Base-by-base conservation (phyloP, 148 eudicot genomes). In the Drosera capensis region DNA sequence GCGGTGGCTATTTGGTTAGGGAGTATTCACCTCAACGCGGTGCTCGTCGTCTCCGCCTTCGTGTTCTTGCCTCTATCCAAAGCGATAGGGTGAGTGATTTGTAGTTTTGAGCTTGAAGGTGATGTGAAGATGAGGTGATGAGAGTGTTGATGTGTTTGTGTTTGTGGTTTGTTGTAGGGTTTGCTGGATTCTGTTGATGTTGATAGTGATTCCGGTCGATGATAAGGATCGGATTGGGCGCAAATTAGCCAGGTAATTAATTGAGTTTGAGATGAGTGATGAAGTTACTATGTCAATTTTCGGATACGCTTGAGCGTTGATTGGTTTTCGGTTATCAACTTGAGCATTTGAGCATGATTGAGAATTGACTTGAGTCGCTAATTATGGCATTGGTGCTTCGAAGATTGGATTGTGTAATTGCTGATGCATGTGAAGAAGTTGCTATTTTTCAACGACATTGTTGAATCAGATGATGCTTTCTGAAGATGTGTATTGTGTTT, bases 1-100 rank as follows among this genome's bases (percentile, higher is more conserved):
- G 94, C 94, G 20, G 47, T 80, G 21, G 24, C 60, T 0, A 31
- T 84, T 29, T 77, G 92, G 94, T 74, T 88, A n/a, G 92, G 94
- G 5, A 43, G 74, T 2, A 56, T 83, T 30, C 94, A 88, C 47
- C 59, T 83, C 62, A 67, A 50, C 47, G 46, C 51, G 17, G 1
- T 55, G 13, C 8, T 80, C 30, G 53, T 88, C 13, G 8, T 73
- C 15, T 48, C 61, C 34, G 71, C 97, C 16, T 78, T 83, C 45
- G 5, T 73, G 58, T 57, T 83, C 54, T 75, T 88, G 15, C 56
- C 96, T 44, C 71, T 71, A 28, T 56, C 69, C 61, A 75, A 72
- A 53, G 70, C 79, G 21, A 45, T 82, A 15, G 39, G 45, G 96
- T 87, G 7, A 8, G 69, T 15, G 7, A 40, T 22, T 46, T 44